Conservation (phyloP, 768 basidiomycete genomes). For the Auriscalpium orientale region DNA sequence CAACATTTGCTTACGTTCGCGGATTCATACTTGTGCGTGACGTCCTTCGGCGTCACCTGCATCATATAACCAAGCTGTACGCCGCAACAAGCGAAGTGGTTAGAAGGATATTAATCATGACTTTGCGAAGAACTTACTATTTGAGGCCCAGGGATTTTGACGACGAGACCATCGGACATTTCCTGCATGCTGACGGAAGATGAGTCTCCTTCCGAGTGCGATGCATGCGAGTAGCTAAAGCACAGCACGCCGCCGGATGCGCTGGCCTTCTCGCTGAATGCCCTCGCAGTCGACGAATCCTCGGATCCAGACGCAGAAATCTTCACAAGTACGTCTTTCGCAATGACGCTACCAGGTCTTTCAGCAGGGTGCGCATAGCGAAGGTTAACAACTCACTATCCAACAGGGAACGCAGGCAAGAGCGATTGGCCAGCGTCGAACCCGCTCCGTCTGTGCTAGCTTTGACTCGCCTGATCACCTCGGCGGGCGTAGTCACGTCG, state of each 20-base stretch:
- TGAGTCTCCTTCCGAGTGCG: neutral
- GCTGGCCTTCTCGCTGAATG: neutral
- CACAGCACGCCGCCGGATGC: conserved; percentile 12
- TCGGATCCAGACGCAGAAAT: neutral
- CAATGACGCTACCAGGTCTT: neutral
- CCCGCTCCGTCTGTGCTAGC: too few species aligned
- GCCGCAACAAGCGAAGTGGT: neutral
- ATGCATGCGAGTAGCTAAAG: conserved; percentile 3
- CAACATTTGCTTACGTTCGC: neutral
- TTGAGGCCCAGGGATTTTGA: conserved; percentile 18
- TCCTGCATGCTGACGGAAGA: conserved; percentile 2
- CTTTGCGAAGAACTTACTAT: neutral
- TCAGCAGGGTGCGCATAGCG: too few species aligned
- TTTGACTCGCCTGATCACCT: neutral
- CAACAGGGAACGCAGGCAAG: neutral
- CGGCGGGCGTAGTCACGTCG: neutral
- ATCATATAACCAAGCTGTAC: neutral
- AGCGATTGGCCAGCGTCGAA: neutral
- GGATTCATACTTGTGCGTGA: neutral
- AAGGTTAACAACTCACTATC: neutral
- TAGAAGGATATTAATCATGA: neutral
- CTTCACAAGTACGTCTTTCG: neutral
- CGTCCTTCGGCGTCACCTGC: neutral
- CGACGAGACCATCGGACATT: conserved; percentile 10
- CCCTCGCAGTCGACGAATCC: neutral